Percentiles rank a stretch among this genome's conserved stretches.
Evolutionary conservation across 306 rosid genomes (phyloP).

Genomic region (Ammopiptanthus mongolicus): DNA sequence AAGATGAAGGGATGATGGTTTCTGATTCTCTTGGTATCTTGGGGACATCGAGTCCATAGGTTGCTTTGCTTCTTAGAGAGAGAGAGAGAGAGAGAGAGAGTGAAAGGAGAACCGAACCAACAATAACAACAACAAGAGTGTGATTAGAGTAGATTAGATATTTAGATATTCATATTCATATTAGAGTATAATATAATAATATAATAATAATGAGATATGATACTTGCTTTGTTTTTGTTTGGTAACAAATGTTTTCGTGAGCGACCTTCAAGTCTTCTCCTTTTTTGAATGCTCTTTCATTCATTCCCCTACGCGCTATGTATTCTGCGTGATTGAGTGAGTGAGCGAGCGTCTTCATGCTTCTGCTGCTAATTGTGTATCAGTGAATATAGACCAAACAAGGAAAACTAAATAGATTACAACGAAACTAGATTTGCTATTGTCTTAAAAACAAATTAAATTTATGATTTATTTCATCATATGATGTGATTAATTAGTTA

Average conservation of each 20-base stretch:
- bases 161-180: too few relatives aligned
- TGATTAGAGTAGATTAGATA: neutral
- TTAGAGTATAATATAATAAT: neutral
- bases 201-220: too few relatives aligned
- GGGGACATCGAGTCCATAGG: constrained; percentile 61
- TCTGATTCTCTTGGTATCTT: constrained; percentile 22
- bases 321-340: neutral
- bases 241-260: neutral
- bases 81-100: neutral
- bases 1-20: constrained; percentile 5
- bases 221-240: neutral
- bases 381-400: neutral
- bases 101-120: neutral
- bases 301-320: constrained; percentile 26
- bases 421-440: neutral
- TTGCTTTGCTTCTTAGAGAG: too few relatives aligned
- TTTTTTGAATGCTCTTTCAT: neutral
- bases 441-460: neutral
- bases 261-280: neutral
- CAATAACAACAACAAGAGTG: neutral
- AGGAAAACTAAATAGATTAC: neutral
- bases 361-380: too few relatives aligned
- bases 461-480: neutral
- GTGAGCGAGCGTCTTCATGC: too few relatives aligned
- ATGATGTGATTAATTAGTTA: neutral